A percentile compares a stretch with the other conserved stretches of the same genome.
Conservation (phyloP, 164 flowering plant species). For the Dillenia turbinata region DNA sequence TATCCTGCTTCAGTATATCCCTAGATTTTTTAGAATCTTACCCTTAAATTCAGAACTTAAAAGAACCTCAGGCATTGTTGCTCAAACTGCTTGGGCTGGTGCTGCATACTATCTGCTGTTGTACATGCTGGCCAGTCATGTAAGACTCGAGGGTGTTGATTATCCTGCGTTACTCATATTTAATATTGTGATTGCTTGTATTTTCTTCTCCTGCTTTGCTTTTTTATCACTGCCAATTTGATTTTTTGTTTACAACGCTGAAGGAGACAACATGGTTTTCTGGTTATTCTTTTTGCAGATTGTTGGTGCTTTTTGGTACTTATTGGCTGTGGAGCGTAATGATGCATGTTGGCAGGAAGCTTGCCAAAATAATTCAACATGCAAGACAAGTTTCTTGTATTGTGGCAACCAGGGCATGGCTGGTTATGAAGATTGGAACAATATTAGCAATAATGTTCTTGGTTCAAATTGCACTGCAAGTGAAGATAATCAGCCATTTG, state of each 20-base stretch:
- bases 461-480: constrained; percentile 33
- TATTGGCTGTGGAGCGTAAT: constrained; percentile 72
- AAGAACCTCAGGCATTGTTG: constrained; percentile 93
- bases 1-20: constrained; percentile 77
- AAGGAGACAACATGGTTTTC: too few species aligned
- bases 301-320: constrained; percentile 95
- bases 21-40: constrained; percentile 64
- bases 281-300: constrained; percentile 44
- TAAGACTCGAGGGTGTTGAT: constrained; percentile 29
- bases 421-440: constrained; percentile 50
- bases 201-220: background rate
- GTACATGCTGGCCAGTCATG: constrained; percentile 98
- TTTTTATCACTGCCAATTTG: too few species aligned
- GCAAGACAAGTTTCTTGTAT: constrained; percentile 55
- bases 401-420: constrained; percentile 57
- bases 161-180: constrained; percentile 1
- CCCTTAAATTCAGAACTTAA: constrained; percentile 83
- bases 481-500: constrained; percentile 52
- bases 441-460: constrained; percentile 30
- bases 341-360: constrained; percentile 88
- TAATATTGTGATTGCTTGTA: background rate
- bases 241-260: too few species aligned
- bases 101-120: constrained; percentile 88
- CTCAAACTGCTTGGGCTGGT: constrained; percentile 98
- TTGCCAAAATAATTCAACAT: constrained; percentile 30